Evolutionary conservation across 805 yeast genomes (phyloP), one percentile per base, ranked within the genome.

Genomic region (Saccharomycopsis amapae): DNA sequence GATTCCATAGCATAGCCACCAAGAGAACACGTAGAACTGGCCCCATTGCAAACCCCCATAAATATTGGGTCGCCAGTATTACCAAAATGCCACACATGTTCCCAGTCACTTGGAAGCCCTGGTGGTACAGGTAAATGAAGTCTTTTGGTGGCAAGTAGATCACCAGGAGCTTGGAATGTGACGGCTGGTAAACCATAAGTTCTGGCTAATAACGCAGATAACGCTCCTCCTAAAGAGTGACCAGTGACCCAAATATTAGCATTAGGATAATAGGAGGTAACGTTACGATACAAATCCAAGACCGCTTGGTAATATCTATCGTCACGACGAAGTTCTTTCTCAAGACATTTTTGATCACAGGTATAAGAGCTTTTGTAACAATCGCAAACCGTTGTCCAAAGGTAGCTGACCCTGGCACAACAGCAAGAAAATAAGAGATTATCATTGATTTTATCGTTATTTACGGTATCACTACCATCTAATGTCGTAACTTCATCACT

Each of bases 1-100:
- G 96, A 81, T 58, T 93, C 98, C 96, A 93, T 81, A 9, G 97
- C 98, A 62, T 87, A 93, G 0, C 98, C 98, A 1, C 85, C 96
- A 6, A 86, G 71, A 49, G 90, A 80, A 62, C 98, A 93, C 1
- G 89, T 64, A 0, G 94, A 81, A 3, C 90, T 78, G 1, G 93
- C 94, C 7, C 98, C 98, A 58, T 85, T 88, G 61, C 98, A 93
- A 6, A 87, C 89, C 0, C 98, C 98, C 90, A 89, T 83, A 58
- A 72, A 93, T 1, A 93, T 85, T 1, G 98, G 98, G 61, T 93
- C 98, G 0, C 96, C 97, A 1, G 93, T 93, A 61, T 93, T 90
- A 2, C 98, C 98, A 59, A 93, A 67, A 60, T 93, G 97, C 94
- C 95, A 93, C 7, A 93, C 75, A 53, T 85, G 81, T 56, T 89